Evolutionary conservation across 2,329 filamentous ascomycete genomes (phyloP).

Genomic region (Plenodomus lindquistii): DNA sequence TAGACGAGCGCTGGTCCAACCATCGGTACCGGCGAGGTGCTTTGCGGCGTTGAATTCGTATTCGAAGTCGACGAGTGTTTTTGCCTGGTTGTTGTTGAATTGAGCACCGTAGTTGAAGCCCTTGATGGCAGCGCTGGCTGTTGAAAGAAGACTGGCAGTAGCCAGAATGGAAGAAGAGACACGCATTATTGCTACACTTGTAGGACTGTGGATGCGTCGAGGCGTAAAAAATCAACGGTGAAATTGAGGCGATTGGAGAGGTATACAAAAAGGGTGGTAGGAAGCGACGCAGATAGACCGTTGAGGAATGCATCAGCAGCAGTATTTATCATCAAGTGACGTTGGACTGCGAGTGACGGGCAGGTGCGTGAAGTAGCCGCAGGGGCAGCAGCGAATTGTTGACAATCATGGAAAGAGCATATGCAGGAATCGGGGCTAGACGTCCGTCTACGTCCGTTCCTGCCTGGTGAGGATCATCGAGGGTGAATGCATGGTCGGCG

Average conservation of each 20-base stretch:
- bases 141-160: slow-evolving; percentile 45
- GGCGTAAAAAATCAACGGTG: not conserved
- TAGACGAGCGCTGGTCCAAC: slow-evolving; percentile 67
- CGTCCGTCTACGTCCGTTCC: not conserved
- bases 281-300: not conserved
- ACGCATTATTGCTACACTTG: slow-evolving; percentile 33
- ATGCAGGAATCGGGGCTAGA: slow-evolving; percentile 11
- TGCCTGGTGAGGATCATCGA: not conserved
- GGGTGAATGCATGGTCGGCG: no score
- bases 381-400: slow-evolving; percentile 18
- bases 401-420: slow-evolving; percentile 14
- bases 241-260: slow-evolving; percentile 10
- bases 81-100: slow-evolving; percentile 63
- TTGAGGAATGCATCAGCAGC: slow-evolving; percentile 7
- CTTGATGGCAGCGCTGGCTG: slow-evolving; percentile 42
- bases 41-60: slow-evolving; percentile 69
- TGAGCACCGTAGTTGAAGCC: slow-evolving; percentile 77
- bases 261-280: slow-evolving; percentile 5
- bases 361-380: slow-evolving; percentile 20
- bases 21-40: slow-evolving; percentile 64
- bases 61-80: slow-evolving; percentile 68
- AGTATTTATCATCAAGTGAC: slow-evolving; percentile 25
- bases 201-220: slow-evolving; percentile 1
- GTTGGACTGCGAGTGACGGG: slow-evolving; percentile 16
- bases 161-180: slow-evolving; percentile 41